Base-by-base conservation (phyloP, 78 protist genomes). In the Polysphondylium violaceum region DNA sequence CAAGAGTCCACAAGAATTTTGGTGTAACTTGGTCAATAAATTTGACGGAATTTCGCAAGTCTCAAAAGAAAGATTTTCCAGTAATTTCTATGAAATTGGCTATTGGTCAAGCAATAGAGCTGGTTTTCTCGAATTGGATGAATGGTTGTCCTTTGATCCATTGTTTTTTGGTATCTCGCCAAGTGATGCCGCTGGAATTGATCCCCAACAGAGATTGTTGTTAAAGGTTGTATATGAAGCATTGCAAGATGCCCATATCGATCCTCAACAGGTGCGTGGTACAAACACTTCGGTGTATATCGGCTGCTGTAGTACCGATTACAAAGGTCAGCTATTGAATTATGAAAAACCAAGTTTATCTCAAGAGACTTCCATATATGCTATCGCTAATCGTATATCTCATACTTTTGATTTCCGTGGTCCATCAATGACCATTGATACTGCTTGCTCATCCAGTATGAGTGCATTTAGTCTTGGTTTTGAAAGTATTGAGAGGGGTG, bases 391-490 rank as follows among this genome's bases (percentile, higher is more conserved):
- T 81, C 67, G 98, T 2, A 5, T 96, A 0, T 86, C 98, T 19
- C 95, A 74, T 36, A 16, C 41, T 3, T 69, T 86, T 60, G 95
- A 94, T 61, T 74, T 95, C 16, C 1, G 41, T 16, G 98, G 98
- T 8, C 96, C 97, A 11, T 74, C 94, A 1, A 2, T 96, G 23
- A 31, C 95, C 0, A 14, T 96, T 21, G 98, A 97, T 59, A 95
- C 98, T 21, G 98, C 98, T 11, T 96, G 98, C 88, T 85, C 96
- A 23, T 65, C 93, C 8, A 78, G 96, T 6, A 76, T 97, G 51
- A 89, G 86, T 55, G 94, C 97, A 6, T 2, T 93, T n/a, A 29
- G 61, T 25, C 17, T 76, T 33, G 98, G 97, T 21, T 0, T 9
- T 59, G 16, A 31, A 27, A 67, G 81, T 31, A 25, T 96, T 23